Conservation (phyloP, 2,329 filamentous ascomycete genomes). For the Aspergillus sp. region DNA sequence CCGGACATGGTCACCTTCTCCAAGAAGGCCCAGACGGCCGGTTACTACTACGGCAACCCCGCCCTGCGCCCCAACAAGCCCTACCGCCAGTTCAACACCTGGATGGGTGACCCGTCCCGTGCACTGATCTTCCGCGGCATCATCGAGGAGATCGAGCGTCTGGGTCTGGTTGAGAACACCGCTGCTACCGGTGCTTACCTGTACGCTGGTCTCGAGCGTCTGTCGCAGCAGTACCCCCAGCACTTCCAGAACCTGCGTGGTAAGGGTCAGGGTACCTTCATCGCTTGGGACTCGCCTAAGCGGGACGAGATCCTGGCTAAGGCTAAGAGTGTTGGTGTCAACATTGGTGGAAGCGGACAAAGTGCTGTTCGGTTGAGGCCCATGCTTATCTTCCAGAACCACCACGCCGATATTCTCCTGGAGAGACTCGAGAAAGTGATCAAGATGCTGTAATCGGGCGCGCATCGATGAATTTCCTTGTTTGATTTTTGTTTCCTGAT, state of each 20-base stretch:
- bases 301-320: slow-evolving; percentile 71
- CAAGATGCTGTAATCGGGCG: slow-evolving; percentile 32
- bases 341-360: slow-evolving; percentile 77
- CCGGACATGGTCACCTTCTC: slow-evolving; percentile 93
- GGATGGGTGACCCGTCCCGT: slow-evolving; percentile 88
- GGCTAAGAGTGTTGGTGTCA: slow-evolving; percentile 74
- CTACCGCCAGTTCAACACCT: slow-evolving; percentile 95
- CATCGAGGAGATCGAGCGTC: slow-evolving; percentile 68
- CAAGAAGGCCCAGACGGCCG: slow-evolving; percentile 91
- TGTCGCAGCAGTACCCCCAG: slow-evolving; percentile 64
- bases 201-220: slow-evolving; percentile 59
- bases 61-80: slow-evolving; percentile 81
- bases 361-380: slow-evolving; percentile 72
- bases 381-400: slow-evolving; percentile 88
- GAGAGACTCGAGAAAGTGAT: slow-evolving; percentile 71
- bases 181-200: slow-evolving; percentile 73
- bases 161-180: slow-evolving; percentile 73
- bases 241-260: slow-evolving; percentile 79
- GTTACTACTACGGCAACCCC: slow-evolving; percentile 82
- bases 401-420: slow-evolving; percentile 75
- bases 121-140: slow-evolving; percentile 82
- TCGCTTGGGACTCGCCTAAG: slow-evolving; percentile 79
- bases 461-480: not conserved
- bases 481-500: slow-evolving; percentile 2
- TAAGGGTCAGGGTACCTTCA: slow-evolving; percentile 83